Conservation (phyloP, 768 basidiomycete species). For the Rubroboletus pulcherrimus region DNA sequence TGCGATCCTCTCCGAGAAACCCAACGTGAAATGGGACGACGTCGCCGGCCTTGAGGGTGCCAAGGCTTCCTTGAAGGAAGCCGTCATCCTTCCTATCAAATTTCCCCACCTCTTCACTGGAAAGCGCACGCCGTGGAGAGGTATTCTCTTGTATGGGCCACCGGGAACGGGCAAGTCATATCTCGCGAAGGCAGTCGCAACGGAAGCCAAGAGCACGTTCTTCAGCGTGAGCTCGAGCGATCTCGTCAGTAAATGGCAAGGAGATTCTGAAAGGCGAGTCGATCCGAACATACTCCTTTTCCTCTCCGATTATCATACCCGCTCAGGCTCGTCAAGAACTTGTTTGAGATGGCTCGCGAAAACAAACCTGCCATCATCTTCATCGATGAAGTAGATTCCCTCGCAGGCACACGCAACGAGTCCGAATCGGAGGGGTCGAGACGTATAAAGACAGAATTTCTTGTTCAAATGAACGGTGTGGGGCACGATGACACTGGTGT, state of each 20-base stretch:
- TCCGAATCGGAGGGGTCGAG: conserved; percentile 97
- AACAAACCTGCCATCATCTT: conserved; percentile 98
- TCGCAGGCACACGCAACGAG: conserved; percentile 92
- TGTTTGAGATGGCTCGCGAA: conserved; percentile 95
- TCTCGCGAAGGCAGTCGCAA: conserved; percentile 97
- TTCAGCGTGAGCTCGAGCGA: conserved; percentile 95
- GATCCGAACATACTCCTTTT: background rate
- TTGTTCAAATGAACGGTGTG: conserved; percentile 99
- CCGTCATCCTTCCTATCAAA: conserved; percentile 99
- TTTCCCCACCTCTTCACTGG: conserved; percentile 98
- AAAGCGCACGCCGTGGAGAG: conserved; percentile 96
- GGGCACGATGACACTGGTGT: conserved; percentile 97
- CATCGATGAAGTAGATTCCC: conserved; percentile 96
- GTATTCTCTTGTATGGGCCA: conserved; percentile 94
- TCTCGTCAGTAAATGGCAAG: conserved; percentile 99
- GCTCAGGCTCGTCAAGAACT: conserved; percentile 84
- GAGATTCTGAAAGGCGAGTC: conserved; percentile 89
- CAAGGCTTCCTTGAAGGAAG: conserved; percentile 95
- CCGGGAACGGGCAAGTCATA: conserved; percentile 98
- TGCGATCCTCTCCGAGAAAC: conserved; percentile 89
- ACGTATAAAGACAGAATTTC: conserved; percentile 95
- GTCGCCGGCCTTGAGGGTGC: conserved; percentile 95
- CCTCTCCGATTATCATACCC: background rate
- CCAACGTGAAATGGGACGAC: conserved; percentile 97
- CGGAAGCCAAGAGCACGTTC: conserved; percentile 98